These are phyloP conservation scores for Globisporangium sylvaticum DNA, from an alignment of 352 stramenopile genomes.

Conservation along the genomic window DNA sequence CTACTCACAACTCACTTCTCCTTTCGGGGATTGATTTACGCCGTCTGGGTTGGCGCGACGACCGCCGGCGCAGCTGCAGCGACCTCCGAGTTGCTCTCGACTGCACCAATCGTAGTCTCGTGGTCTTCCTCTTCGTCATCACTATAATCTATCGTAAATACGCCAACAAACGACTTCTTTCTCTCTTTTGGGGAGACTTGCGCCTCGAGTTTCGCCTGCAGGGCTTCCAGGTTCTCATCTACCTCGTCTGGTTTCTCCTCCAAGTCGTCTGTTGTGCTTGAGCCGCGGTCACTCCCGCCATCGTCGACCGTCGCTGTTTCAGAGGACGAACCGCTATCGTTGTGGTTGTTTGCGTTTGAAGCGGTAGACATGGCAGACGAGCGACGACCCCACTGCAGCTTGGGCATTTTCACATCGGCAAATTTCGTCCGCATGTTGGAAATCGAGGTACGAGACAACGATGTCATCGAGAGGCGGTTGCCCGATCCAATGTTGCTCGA, in stretches of 20 bases:
- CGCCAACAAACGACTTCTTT: conserved; percentile 55
- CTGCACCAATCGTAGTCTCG: not conserved
- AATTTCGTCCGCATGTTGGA: conserved; percentile 49
- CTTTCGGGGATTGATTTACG: not conserved
- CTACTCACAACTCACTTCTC: conserved; percentile 6
- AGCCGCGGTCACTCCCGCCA: conserved; percentile 56
- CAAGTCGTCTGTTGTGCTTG: conserved; percentile 40
- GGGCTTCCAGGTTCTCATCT: conserved; percentile 31
- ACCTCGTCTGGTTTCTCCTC: conserved; percentile 29
- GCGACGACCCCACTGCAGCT: conserved; percentile 50
- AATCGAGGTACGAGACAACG: conserved; percentile 53
- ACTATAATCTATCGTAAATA: conserved; percentile 82
- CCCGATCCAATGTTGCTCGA: conserved; percentile 13
- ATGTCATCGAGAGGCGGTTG: conserved; percentile 33
- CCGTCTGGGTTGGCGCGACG: conserved; percentile 7
- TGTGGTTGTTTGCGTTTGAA: conserved; percentile 32
- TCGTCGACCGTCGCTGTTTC: conserved; percentile 63
- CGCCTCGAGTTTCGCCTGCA: conserved; percentile 15
- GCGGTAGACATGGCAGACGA: conserved; percentile 23
- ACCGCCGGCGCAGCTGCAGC: not conserved
- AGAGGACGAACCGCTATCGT: conserved; percentile 58
- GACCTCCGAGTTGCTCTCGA: not conserved
- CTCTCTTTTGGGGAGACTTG: conserved; percentile 19
- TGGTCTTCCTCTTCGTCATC: conserved; percentile 61
- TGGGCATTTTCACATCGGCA: conserved; percentile 69